Evolutionary conservation across 1,139 yeast genomes (phyloP), one percentile per base, ranked within the genome.

Genomic region (Yamadazyma epiphylla): DNA sequence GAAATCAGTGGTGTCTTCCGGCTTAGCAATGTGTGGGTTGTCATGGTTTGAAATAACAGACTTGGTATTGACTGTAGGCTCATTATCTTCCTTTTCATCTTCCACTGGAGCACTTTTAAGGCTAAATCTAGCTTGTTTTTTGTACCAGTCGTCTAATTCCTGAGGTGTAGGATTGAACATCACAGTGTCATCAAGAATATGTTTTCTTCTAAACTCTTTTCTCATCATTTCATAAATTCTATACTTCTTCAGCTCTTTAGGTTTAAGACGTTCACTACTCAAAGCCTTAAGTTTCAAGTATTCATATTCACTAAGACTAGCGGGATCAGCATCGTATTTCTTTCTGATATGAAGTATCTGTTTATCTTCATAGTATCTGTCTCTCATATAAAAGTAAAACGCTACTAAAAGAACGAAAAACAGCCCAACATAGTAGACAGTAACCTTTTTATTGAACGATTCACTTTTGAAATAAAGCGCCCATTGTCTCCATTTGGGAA

Each of bases 1-100:
- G 46, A 88, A 84, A 4, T 70, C 75, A 2, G 96, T 86, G 10
- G 96, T 84, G 51, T 89, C 96, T 46, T 76, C 71, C 1, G 95
- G 71, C 3, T 82, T 79, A 29, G 80, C 70, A 28, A 83, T 74
- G 29, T 49, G 36, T 8, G 68, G 60, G 38, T 69, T 64, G 25
- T 53, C 52, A 21, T 54, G 49, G 35, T 62, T 60, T 16, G 56
- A 41, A 4, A 29, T 36, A 12, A n/a, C 21, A 14, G 22, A 28
- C 13, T 27, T 20, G 9, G 16, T 11, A 19, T 30, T 32, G 5
- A 25, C 36, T 23, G 24, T 22, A 11, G 29, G 30, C 7, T 14
- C n/a, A 14, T 27, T 13, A 19, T 30, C 22, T 17, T 27, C 28
- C n/a, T 27, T 28, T n/a, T 31, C 33, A 11, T 35, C 37, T 12